A percentile compares a stretch with the other conserved stretches of the same genome.
Evolutionary conservation across 2,329 filamentous ascomycete species (phyloP).

Genomic region (Colletotrichum chrysophilum): DNA sequence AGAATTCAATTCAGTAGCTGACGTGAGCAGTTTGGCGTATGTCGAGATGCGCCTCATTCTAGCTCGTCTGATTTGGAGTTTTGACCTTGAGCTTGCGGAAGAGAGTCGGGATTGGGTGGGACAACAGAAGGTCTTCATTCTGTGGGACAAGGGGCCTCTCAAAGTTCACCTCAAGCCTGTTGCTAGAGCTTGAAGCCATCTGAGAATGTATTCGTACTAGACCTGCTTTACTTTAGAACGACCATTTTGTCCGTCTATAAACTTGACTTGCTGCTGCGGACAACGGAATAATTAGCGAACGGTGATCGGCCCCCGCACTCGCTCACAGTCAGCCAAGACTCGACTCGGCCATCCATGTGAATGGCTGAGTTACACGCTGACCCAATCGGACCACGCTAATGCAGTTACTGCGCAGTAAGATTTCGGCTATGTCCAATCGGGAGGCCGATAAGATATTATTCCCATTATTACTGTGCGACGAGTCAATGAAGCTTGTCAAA

Average conservation of each 20-base stretch:
- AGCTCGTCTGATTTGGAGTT: constrained; percentile 51
- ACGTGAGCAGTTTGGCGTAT: constrained; percentile 45
- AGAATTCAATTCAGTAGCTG: background rate
- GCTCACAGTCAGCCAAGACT: background rate
- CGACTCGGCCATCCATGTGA: rapidly evolving
- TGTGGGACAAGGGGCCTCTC: constrained; percentile 35
- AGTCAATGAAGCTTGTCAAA: background rate
- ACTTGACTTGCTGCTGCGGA: background rate
- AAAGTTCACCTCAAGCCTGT: background rate
- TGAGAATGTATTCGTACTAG: background rate
- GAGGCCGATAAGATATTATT: rapidly evolving
- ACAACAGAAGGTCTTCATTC: constrained; percentile 38
- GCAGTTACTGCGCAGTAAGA: background rate
- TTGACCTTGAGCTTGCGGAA: constrained; percentile 47
- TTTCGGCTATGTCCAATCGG: background rate
- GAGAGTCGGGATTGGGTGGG: constrained; percentile 41
- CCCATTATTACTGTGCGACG: background rate
- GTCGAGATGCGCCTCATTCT: constrained; percentile 55
- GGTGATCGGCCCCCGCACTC: background rate
- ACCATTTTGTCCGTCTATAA: rapidly evolving
- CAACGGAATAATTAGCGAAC: rapidly evolving
- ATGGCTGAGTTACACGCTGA: rapidly evolving
- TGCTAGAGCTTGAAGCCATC: background rate
- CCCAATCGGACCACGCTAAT: background rate
- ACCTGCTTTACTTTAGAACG: background rate